Evolutionary conservation across 352 stramenopile species (phyloP).

Genomic region (Phytophthora ramorum): DNA sequence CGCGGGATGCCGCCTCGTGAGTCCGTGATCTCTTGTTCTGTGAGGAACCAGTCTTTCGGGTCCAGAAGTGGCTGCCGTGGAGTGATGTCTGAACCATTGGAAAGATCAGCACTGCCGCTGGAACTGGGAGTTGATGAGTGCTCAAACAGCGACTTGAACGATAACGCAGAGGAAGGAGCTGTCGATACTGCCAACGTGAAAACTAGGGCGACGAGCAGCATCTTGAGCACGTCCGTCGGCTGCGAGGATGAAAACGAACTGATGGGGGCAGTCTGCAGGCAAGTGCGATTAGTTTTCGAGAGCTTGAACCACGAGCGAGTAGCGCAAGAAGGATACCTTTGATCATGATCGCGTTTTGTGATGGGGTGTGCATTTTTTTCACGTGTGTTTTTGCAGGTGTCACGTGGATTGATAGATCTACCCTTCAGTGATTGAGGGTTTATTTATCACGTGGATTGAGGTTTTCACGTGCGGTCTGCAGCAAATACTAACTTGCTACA

Average conservation of each 20-base stretch:
- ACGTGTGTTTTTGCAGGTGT: too few relatives aligned
- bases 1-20: slow-evolving; percentile 47
- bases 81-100: neutral
- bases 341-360: neutral
- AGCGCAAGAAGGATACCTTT: neutral
- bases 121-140: neutral
- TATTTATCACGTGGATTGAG: too few relatives aligned
- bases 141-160: slow-evolving; percentile 6
- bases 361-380: too few relatives aligned
- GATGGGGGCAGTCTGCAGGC: neutral
- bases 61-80: slow-evolving; percentile 49
- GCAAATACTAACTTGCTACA: too few relatives aligned
- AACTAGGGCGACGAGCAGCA: neutral
- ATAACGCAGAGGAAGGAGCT: slow-evolving; percentile 7
- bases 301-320: neutral
- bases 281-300: neutral
- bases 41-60: slow-evolving; percentile 54
- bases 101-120: neutral
- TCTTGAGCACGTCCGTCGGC: neutral
- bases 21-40: slow-evolving; percentile 46
- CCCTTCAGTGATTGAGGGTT: too few relatives aligned
- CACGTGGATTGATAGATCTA: too few relatives aligned
- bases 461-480: too few relatives aligned
- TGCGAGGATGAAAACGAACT: neutral
- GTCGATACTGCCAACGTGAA: neutral